phyloP scores from a whole-genome alignment of 345 rosid genomes.

The Pistacia vera region DNA sequence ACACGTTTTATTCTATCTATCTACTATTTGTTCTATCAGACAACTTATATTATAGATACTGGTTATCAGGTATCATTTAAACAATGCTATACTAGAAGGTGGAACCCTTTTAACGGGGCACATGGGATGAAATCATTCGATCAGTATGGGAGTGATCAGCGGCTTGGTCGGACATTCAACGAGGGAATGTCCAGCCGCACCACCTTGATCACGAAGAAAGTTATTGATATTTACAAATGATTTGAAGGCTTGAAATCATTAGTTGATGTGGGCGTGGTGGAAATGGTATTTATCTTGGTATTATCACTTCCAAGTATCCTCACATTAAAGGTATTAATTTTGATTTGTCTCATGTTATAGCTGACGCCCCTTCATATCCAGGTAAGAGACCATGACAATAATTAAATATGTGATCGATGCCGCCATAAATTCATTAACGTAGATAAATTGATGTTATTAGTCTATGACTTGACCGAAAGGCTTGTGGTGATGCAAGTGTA shows the following conservation, averaged over 20 bases:
- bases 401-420: no score
- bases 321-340: neutral
- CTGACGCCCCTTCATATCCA: neutral
- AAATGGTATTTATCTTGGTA: neutral
- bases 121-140: slow-evolving; percentile 36
- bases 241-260: neutral
- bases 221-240: neutral
- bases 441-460: no score
- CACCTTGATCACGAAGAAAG: neutral
- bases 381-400: no score
- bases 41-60: neutral
- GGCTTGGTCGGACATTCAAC: no score
- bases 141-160: no score
- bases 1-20: no score
- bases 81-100: slow-evolving; percentile 40
- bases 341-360: neutral
- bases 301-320: slow-evolving; percentile 26
- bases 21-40: no score
- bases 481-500: slow-evolving; percentile 44
- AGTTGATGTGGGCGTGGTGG: neutral
- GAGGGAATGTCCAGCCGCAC: neutral
- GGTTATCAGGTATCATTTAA: slow-evolving; percentile 30
- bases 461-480: no score
- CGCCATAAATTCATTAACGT: no score
- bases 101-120: slow-evolving; percentile 34